Evolutionary conservation across 495 filamentous ascomycete species (phyloP), one percentile per base, ranked within the genome.

Genomic region (Lasiosphaeria hispida): DNA sequence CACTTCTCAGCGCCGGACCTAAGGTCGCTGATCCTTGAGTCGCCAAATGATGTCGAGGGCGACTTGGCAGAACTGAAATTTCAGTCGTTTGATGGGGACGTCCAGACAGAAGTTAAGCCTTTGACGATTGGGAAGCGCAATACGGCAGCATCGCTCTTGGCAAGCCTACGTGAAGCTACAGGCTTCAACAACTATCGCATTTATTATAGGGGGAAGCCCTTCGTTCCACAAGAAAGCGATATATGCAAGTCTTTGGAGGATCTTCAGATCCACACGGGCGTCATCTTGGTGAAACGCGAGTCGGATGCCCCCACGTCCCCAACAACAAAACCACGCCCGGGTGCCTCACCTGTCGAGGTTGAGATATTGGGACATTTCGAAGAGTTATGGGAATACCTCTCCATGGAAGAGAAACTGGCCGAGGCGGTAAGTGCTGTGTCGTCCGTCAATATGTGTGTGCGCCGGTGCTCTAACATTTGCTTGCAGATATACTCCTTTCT

Each of bases 281-380:
- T 91, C 35, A 73, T 91, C 2, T 77, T 92, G 17, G 75, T 83
- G 35, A 78, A 76, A 48, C 70, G 69, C 19, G 77, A 78, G 37
- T 62, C 68, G 11, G 73, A 76, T 14, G 41, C 60, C 10, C 64
- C 66, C 7, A 62, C 62, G 10, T 65, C 69, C 41, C 67, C 70
- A 13, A 56, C 57, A 13, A 56, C 57, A 14, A 66, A 65, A 34
- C 59, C 72, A 44, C 71, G 70, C 34, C 69, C 71, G 17, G 76
- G 71, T 2, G 72, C 75, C n/a, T 78, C 78, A 10, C 73, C 73
- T 11, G 77, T 92, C 7, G 89, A 96, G 60, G 75, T 78, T 11
- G 89, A 92, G 59, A 85, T 97, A 17, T 72, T 96, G 54, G 83
- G 86, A 55, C 90, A 96, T 70, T 96, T 96, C 67, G 83, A 91